phyloP scores from a whole-genome alignment of 371 early-diverging fungal genomes.

The Zopfochytrium polystomum region DNA sequence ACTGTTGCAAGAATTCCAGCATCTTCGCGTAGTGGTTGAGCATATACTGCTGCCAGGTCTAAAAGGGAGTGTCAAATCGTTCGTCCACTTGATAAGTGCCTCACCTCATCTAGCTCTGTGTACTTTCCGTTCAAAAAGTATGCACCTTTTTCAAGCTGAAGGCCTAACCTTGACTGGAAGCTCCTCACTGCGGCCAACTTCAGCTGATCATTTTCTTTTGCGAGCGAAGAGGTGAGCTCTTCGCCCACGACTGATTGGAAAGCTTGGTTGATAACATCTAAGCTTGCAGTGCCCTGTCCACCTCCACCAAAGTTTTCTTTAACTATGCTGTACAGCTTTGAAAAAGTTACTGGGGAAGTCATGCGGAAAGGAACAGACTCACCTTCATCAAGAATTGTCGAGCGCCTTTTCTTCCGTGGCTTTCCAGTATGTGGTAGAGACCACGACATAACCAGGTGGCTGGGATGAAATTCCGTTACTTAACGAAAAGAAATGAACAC shows the following conservation, averaged over 20 bases:
- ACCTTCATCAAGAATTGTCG: slow-evolving; percentile 8
- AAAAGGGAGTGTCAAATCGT: background rate
- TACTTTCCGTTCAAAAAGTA: slow-evolving; percentile 81
- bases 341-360: background rate
- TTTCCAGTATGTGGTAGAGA: slow-evolving; percentile 9
- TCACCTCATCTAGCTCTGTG: slow-evolving; percentile 53
- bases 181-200: slow-evolving; percentile 1
- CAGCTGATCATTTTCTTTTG: background rate
- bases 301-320: background rate
- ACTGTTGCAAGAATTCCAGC: slow-evolving; percentile 34
- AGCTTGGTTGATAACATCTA: slow-evolving; percentile 5
- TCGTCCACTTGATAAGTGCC: background rate
- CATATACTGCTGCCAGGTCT: slow-evolving; percentile 40
- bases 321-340: background rate
- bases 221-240: background rate
- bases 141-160: slow-evolving; percentile 30
- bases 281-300: background rate
- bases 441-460: slow-evolving; percentile 13
- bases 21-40: slow-evolving; percentile 34
- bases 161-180: slow-evolving; percentile 12
- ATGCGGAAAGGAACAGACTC: background rate
- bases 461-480: background rate
- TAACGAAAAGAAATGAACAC: slow-evolving; percentile 4
- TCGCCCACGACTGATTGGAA: slow-evolving; percentile 2
- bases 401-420: slow-evolving; percentile 14